Evolutionary conservation across 345 rosid genomes (phyloP).

Genomic region (Eucalyptus caleyi): DNA sequence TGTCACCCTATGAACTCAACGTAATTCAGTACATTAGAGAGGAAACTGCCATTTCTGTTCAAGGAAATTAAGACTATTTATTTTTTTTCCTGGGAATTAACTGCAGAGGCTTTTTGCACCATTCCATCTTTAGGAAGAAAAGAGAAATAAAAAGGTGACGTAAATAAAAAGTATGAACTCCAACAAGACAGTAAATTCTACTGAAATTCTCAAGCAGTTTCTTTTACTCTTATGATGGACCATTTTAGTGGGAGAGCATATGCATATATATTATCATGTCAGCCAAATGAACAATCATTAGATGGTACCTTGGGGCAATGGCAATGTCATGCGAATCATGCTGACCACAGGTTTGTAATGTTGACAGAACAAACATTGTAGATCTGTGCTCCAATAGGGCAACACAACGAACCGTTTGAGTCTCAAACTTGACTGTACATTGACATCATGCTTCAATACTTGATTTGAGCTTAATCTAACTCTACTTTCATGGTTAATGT

Average conservation of each 20-base stretch:
- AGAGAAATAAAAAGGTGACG: not conserved
- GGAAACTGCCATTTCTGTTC: not conserved
- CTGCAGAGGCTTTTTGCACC: not conserved
- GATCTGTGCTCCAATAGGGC: not conserved
- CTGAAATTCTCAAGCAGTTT: not conserved
- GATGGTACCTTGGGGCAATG: not conserved
- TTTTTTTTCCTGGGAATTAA: not conserved
- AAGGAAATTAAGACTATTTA: not conserved
- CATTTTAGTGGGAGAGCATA: not conserved
- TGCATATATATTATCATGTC: not conserved
- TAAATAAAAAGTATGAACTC: not conserved
- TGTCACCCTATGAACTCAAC: slow-evolving; percentile 42
- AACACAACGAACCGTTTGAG: not conserved
- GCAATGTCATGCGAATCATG: not conserved
- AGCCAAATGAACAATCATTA: not conserved
- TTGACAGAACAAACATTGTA: not conserved
- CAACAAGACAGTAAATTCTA: not conserved
- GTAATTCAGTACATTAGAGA: not conserved
- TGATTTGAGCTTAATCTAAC: not conserved
- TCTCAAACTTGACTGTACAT: not conserved
- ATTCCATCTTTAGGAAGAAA: not conserved
- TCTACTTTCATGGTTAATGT: not conserved
- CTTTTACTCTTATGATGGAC: not conserved
- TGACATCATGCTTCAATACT: not conserved
- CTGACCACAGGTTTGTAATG: not conserved